These are phyloP conservation scores for Geosmithia putterillii DNA, from an alignment of 2,329 filamentous ascomycete species.

Conservation along the genomic window DNA sequence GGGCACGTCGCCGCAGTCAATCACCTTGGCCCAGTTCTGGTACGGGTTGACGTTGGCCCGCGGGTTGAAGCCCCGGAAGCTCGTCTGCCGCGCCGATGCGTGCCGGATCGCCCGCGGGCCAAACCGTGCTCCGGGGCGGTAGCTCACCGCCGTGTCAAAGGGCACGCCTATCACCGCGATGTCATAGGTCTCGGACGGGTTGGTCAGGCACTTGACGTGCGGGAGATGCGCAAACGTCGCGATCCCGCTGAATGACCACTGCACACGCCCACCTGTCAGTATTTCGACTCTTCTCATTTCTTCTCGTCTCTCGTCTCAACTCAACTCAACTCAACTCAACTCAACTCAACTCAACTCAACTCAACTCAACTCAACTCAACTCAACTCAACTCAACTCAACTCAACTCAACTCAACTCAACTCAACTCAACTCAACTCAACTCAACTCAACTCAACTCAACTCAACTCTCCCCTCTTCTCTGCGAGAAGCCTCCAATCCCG, in stretches of 20 bases:
- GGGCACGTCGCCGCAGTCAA: slow-evolving; percentile 88
- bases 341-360: no score
- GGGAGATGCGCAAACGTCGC: slow-evolving; percentile 57
- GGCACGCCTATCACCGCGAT: slow-evolving; percentile 56
- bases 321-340: no score
- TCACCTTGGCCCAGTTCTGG: slow-evolving; percentile 63
- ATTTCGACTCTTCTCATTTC: background rate
- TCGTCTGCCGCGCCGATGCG: slow-evolving; percentile 69
- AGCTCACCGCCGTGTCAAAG: slow-evolving; percentile 52
- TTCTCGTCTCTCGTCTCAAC: background rate
- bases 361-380: no score
- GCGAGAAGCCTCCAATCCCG: no score
- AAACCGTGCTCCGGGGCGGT: slow-evolving; percentile 52
- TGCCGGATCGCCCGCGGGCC: slow-evolving; percentile 80
- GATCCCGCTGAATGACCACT: slow-evolving; percentile 47
- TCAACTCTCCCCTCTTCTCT: background rate
- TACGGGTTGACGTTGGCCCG: slow-evolving; percentile 79
- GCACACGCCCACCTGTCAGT: background rate
- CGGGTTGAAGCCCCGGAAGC: slow-evolving; percentile 68
- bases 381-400: no score
- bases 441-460: no score
- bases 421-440: no score
- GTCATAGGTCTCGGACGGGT: slow-evolving; percentile 46
- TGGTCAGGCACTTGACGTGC: slow-evolving; percentile 52
- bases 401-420: no score